Percentiles rank a stretch among this genome's conserved stretches.
These are phyloP conservation scores for Botrytis medusae DNA, from an alignment of 2,329 filamentous ascomycete species.

Conservation along the genomic window DNA sequence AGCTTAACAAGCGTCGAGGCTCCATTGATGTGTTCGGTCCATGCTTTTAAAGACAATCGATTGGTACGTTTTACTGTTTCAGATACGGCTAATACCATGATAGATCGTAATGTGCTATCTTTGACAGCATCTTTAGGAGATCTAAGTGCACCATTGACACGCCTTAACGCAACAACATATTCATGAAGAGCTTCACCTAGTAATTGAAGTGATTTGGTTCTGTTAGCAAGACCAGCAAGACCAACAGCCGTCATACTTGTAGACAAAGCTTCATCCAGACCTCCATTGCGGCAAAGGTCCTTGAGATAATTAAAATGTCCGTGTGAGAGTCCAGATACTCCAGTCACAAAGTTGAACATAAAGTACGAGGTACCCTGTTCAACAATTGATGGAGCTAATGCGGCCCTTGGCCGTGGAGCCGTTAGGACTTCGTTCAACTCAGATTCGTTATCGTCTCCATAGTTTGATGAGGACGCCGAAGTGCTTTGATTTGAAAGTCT, in stretches of 20 bases:
- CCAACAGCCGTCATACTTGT: conserved; percentile 50
- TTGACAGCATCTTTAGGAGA: conserved; percentile 48
- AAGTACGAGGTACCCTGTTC: conserved; percentile 27
- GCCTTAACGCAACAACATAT: conserved; percentile 50
- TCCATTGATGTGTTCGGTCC: conserved; percentile 55
- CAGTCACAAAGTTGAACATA: conserved; percentile 23
- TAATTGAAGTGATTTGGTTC: conserved; percentile 38
- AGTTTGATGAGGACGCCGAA: neutral
- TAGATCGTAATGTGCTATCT: conserved; percentile 54
- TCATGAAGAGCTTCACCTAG: conserved; percentile 50
- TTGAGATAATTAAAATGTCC: conserved; percentile 24
- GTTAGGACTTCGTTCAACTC: conserved; percentile 1
- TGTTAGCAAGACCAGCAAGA: conserved; percentile 50
- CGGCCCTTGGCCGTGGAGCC: neutral
- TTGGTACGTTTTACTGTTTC: conserved; percentile 50
- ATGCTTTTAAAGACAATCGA: conserved; percentile 47
- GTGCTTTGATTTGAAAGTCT: neutral
- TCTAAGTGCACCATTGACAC: conserved; percentile 51
- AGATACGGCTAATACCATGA: conserved; percentile 53
- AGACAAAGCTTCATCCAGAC: conserved; percentile 20
- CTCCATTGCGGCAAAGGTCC: conserved; percentile 18
- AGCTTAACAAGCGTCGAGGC: conserved; percentile 50
- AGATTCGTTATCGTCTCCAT: neutral
- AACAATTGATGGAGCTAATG: conserved; percentile 13
- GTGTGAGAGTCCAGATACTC: conserved; percentile 16